phyloP scores from a whole-genome alignment of 2,329 filamentous ascomycete genomes.

The Colletotrichum sp. region DNA sequence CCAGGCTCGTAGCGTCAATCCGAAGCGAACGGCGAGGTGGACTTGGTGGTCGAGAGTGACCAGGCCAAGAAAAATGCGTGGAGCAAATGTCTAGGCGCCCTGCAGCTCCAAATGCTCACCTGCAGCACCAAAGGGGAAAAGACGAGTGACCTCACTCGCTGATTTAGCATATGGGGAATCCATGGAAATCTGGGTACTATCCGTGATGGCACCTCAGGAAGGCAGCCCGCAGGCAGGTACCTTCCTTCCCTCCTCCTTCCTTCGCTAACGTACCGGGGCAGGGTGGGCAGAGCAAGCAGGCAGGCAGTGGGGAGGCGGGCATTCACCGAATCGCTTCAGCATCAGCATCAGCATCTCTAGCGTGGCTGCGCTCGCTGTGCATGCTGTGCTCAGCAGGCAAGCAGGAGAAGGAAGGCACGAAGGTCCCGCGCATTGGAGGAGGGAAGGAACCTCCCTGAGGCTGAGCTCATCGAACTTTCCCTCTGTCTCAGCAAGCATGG shows the following conservation, averaged over 20 bases:
- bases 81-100: background rate
- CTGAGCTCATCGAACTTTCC: background rate
- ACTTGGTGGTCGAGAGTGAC: background rate
- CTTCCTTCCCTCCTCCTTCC: background rate
- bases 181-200: background rate
- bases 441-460: background rate
- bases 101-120: background rate
- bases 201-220: background rate
- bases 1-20: background rate
- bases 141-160: constrained; percentile 9
- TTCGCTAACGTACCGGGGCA: background rate
- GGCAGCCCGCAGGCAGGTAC: background rate
- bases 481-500: background rate
- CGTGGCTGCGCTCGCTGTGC: background rate
- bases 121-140: background rate
- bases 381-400: background rate
- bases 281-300: background rate
- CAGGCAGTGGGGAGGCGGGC: background rate
- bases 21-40: background rate
- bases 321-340: background rate
- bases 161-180: background rate
- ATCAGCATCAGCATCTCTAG: background rate
- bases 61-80: background rate
- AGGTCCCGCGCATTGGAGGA: background rate
- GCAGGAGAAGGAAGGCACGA: background rate